phyloP scores from a whole-genome alignment of 495 filamentous ascomycete genomes.

The Friedmanniomyces endolithicus region DNA sequence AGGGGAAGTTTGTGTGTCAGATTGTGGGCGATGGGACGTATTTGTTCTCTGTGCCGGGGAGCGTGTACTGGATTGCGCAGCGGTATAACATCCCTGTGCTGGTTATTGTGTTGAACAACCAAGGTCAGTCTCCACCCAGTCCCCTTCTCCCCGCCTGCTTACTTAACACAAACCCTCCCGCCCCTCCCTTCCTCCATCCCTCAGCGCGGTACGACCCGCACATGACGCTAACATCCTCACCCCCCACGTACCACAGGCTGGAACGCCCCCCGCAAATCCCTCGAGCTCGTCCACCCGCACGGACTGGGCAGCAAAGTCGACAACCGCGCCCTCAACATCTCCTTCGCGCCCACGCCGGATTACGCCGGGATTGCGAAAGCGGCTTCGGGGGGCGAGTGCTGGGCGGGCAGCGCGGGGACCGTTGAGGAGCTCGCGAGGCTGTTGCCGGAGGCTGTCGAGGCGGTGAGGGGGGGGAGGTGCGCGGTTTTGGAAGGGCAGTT shows the following conservation, averaged over 20 bases:
- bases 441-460: slow-evolving; percentile 28
- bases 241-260: slow-evolving; percentile 41
- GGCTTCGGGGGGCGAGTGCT: slow-evolving; percentile 54
- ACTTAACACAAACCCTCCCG: too few relatives aligned
- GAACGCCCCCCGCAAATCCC: slow-evolving; percentile 29
- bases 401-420: slow-evolving; percentile 27
- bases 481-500: slow-evolving; percentile 34
- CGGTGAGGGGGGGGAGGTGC: slow-evolving; percentile 25
- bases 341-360: slow-evolving; percentile 73
- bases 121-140: slow-evolving; percentile 39
- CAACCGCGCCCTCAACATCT: slow-evolving; percentile 83
- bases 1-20: slow-evolving; percentile 75
- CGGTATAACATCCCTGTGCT: slow-evolving; percentile 80
- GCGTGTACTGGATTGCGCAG: slow-evolving; percentile 83
- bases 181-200: too few relatives aligned
- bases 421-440: slow-evolving; percentile 25
- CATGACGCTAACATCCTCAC: too few relatives aligned
- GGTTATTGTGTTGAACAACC: slow-evolving; percentile 89
- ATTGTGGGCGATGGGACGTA: slow-evolving; percentile 90
- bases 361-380: slow-evolving; percentile 88
- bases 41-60: slow-evolving; percentile 74
- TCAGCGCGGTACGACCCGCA: too few relatives aligned
- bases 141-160: too few relatives aligned
- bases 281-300: slow-evolving; percentile 30
- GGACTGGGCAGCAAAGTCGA: slow-evolving; percentile 50